A percentile compares a stretch with the other conserved stretches of the same genome.
phyloP scores from a whole-genome alignment of 371 early-diverging fungal genomes.

The Sporodiniella umbellata region DNA sequence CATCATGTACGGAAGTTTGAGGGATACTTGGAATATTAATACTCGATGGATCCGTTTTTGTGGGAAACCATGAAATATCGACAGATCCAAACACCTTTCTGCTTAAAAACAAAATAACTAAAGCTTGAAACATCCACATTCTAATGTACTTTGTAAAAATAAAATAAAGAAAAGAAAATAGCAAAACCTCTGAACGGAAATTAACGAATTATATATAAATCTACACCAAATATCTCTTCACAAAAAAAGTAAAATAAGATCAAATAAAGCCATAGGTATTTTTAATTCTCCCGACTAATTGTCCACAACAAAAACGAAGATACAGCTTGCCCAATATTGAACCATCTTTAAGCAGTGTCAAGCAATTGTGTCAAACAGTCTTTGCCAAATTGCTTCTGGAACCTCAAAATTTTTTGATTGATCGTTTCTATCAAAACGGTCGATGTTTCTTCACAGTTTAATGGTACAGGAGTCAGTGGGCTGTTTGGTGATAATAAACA shows the following conservation, averaged over 20 bases:
- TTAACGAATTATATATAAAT: not conserved
- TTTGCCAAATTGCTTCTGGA: constrained; percentile 35
- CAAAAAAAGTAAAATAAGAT: not conserved
- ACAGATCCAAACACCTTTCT: constrained; percentile 10
- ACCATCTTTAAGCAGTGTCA: too few relatives aligned
- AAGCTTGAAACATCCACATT: constrained; percentile 4
- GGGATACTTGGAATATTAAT: constrained; percentile 32
- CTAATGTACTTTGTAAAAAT: not conserved
- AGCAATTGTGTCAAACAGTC: too few relatives aligned
- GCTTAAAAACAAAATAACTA: constrained; percentile 10
- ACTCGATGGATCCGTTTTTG: constrained; percentile 29
- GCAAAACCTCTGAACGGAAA: not conserved
- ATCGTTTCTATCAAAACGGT: constrained; percentile 36
- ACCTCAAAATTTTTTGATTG: constrained; percentile 27
- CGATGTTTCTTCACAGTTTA: constrained; percentile 19
- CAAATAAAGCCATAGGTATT: too few relatives aligned
- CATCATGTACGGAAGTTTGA: constrained; percentile 31
- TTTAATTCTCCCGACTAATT: too few relatives aligned
- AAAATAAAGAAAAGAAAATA: not conserved
- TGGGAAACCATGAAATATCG: constrained; percentile 14
- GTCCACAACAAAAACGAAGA: too few relatives aligned
- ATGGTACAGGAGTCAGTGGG: constrained; percentile 9
- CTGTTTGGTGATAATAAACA: not conserved
- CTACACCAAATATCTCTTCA: not conserved
- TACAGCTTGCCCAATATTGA: too few relatives aligned